Base-by-base conservation (phyloP, 2,329 filamentous ascomycete species). In the Aureobasidium sp. region DNA sequence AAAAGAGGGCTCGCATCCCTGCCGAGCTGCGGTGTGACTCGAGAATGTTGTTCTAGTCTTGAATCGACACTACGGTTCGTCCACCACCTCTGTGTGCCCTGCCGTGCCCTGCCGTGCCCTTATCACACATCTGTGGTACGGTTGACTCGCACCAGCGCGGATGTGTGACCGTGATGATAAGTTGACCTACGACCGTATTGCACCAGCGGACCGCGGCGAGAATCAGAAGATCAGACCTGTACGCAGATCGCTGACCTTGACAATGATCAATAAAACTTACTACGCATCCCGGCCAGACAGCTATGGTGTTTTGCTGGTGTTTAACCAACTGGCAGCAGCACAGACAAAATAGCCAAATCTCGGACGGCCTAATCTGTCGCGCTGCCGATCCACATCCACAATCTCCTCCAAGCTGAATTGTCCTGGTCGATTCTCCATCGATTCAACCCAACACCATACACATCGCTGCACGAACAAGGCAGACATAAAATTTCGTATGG, bases 331-430 rank as follows among this genome's bases (percentile, higher is more conserved):
- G 9, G 23, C 27, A 42, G 37, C 29, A 57, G 53, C 53, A 57
- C 53, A 17, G 53, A 57, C 53, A n/a, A 55, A 33, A 35, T 23
- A 19, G 19, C 4, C 38, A 42, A 45, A 35, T 25, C 27, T 27
- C 25, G 21, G 17, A 43, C 29, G 53, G 43, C 40, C 40, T 45
- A 45, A 57, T 57, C 40, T 45, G 53, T 45, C 40, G 53, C 27
- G 38, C 40, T 57, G 53, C 40, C 38, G 53, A 57, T 57, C 53
- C 38, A 13, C 2, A 45, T 57, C 38, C 38, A 57, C 53, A 15
- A 7, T 54, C 11, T n/a, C 49, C 19, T 19, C 53, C 53, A 57
- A 57, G 53, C 53, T 45, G 53, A 19, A 45, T 40, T 8, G 25
- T 31, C 40, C 43, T 46, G 43, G 43, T 46, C 43, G 43, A 29